Evolutionary conservation across 768 basidiomycete genomes (phyloP), one percentile per base, ranked within the genome.

Genomic region (Lentinula raphanica): DNA sequence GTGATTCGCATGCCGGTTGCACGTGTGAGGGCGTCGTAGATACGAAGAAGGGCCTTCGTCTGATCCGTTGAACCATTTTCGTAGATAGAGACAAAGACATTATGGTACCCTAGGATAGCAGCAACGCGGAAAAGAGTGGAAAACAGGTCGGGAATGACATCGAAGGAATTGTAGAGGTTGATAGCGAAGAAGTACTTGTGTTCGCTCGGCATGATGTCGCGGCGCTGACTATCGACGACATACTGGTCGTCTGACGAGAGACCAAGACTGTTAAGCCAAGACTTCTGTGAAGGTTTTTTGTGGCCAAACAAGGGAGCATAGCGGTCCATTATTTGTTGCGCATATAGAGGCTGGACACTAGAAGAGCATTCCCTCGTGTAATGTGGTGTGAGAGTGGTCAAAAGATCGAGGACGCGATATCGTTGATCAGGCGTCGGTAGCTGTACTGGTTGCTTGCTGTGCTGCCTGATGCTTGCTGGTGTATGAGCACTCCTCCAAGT

Each of bases 111-210:
- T 31, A 99, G 79, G 62, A 99, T 84, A 38, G 91, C 82, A 0
- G 94, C 87, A 38, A 95, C 87, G 58, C 94, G 86, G 79, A 99
- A 99, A 64, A 99, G 87, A 21, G 94, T 94, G 31, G 94, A 87
- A 71, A 98, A 98, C 35, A 98, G 82, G 74, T 99, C 97, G 17
- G 97, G 95, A 63, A 98, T 95, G 70, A 98, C 77, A 74, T 97
- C 94, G 83, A 98, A 99, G 12, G 95, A 98, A 79, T 99, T 99
- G 81, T 98, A 98, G 59, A 98, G 79, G 74, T 99, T 99, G 81
- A 99, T 98, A 60, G 94, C 96, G 73, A 99, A 97, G 74, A 93
- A 98, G 71, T 98, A 99, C 71, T 99, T 98, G 84, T 99, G 97
- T 63, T 88, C 83, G 66, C 78, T 79, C 11, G 79, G 68, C 27